phyloP scores from a whole-genome alignment of 2,329 filamentous ascomycete species.

The Fusarium dlaminii region DNA sequence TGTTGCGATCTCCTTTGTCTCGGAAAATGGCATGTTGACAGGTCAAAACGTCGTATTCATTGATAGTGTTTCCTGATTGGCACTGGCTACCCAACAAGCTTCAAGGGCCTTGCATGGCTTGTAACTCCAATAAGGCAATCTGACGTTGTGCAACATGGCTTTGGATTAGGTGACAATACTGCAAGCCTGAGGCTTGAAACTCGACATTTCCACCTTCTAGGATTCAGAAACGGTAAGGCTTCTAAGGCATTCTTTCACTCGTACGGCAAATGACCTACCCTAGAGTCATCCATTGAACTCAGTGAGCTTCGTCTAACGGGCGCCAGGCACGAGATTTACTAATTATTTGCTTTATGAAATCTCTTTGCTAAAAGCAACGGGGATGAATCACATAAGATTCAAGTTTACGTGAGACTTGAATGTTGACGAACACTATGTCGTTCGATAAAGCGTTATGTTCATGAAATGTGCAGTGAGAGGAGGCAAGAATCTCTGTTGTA shows the following conservation, averaged over 20 bases:
- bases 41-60: too few relatives aligned
- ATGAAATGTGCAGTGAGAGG: too few relatives aligned
- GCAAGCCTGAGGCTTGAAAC: background rate
- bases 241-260: background rate
- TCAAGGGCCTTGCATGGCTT: too few relatives aligned
- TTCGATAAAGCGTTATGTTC: too few relatives aligned
- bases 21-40: accelerated
- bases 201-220: accelerated
- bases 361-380: background rate
- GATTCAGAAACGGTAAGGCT: too few relatives aligned
- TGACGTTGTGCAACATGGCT: background rate
- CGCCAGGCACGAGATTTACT: background rate
- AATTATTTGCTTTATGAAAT: background rate
- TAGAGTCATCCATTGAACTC: too few relatives aligned
- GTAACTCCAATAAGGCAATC: background rate
- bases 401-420: background rate
- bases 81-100: accelerated
- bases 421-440: too few relatives aligned
- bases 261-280: background rate
- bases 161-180: background rate
- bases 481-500: too few relatives aligned
- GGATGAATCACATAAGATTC: background rate
- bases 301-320: background rate
- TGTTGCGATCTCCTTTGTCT: too few relatives aligned
- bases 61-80: accelerated